Evolutionary conservation across 148 eudicot species (phyloP).

Genomic region (Rhododendron molle): DNA sequence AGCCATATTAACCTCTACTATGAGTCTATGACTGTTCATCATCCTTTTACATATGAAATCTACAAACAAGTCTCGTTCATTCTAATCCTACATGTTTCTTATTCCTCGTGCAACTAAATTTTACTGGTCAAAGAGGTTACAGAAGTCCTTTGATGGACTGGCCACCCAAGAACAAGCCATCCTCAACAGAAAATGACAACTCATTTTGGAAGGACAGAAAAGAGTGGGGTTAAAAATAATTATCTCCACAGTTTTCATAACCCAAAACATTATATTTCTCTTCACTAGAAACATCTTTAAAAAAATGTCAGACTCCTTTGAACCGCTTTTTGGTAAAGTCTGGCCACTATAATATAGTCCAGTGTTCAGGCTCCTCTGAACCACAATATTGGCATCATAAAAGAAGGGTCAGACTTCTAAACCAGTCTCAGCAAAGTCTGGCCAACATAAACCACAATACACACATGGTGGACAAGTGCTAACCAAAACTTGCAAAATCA

Average conservation of each 20-base stretch:
- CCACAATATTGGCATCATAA: background rate
- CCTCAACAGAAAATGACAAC: background rate
- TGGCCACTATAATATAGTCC: background rate
- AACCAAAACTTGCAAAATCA: background rate
- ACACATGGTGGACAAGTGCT: background rate
- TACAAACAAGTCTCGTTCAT: background rate
- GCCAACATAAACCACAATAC: background rate
- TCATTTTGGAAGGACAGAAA: background rate
- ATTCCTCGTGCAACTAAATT: too few species aligned
- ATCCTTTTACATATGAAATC: background rate
- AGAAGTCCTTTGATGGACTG: background rate
- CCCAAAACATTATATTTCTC: background rate
- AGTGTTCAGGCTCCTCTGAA: background rate
- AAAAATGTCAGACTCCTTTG: background rate
- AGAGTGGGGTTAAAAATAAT: background rate
- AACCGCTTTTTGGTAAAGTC: too few species aligned
- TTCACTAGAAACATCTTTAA: background rate
- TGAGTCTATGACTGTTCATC: background rate
- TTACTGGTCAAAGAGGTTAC: background rate
- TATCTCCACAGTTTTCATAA: too few species aligned
- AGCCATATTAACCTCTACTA: background rate
- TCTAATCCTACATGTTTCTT: too few species aligned
- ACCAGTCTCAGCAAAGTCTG: background rate
- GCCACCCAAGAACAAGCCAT: background rate
- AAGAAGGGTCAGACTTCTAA: background rate